These are phyloP conservation scores for Yamadazyma atlantica DNA, from an alignment of 1,139 yeast species.

Conservation along the genomic window DNA sequence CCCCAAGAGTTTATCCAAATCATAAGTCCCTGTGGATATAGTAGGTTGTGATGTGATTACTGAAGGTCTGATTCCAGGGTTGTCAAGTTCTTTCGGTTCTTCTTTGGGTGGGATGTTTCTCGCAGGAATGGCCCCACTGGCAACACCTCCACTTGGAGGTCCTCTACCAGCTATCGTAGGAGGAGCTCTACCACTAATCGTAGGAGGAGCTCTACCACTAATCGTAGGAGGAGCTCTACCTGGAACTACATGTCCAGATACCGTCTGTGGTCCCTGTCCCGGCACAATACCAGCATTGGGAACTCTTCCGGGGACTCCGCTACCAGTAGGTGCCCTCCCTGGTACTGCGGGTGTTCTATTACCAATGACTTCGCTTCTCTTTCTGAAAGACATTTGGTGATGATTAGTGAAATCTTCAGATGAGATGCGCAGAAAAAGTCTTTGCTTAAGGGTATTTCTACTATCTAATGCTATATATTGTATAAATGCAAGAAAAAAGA, in stretches of 20 bases:
- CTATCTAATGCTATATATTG: background rate
- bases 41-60: conserved; percentile 72
- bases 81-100: conserved; percentile 20
- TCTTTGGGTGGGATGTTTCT: conserved; percentile 5
- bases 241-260: conserved; percentile 13
- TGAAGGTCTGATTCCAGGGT: conserved; percentile 75
- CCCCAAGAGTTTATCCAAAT: conserved; percentile 69
- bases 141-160: conserved; percentile 1
- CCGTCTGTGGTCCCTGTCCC: conserved; percentile 6
- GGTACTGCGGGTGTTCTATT: conserved; percentile 19
- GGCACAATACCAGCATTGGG: conserved; percentile 7
- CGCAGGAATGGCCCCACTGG: background rate
- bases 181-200: conserved; percentile 11
- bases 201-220: conserved; percentile 5
- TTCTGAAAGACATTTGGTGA: conserved; percentile 62
- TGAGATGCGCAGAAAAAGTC: no score
- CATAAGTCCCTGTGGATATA: conserved; percentile 73
- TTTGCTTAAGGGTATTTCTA: background rate
- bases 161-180: conserved; percentile 13
- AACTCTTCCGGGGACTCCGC: conserved; percentile 13
- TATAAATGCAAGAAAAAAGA: background rate
- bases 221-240: conserved; percentile 5
- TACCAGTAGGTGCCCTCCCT: conserved; percentile 14
- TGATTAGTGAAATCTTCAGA: background rate
- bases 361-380: conserved; percentile 61